Evolutionary conservation across 306 rosid genomes (phyloP), one percentile per base, ranked within the genome.

Genomic region (Astragalus membranaceus): DNA sequence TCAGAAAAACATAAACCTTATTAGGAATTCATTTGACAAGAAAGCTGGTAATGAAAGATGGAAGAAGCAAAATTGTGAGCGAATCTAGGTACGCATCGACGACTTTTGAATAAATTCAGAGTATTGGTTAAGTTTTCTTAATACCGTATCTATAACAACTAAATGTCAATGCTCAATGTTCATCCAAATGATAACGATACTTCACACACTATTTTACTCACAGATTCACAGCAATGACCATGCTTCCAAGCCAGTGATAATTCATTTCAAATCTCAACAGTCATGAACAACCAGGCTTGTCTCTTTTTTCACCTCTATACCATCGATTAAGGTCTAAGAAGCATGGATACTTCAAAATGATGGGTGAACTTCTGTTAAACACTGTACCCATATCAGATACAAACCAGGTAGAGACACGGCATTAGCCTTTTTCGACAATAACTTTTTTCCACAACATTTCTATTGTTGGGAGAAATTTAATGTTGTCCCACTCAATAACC

Each of bases 61-160:
- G 49, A 9, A 69, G 32, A 58, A 69, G 77, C 76, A 57, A 63
- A 73, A 63, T 79, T 8, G 3, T 26, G 7, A 54, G 64, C 2
- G 39, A 42, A 13, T 43, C 47, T 26, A 64, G 35, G 13, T 17
- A 57, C 33, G 7, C 26, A 35, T 53, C 54, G 58, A 47, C 43
- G 3, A 41, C 51, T 10, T 17, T 4, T 13, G 30, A 43, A 14
- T 10, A 52, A 67, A 26, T 51, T 39, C 39, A 58, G 7, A 35
- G 6, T 7, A 15, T 8, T 50, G 12, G 13, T 29, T 69, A 35
- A 72, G 52, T 50, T 66, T 7, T 20, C 23, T 3, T 7, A 12
- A 56, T 12, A 20, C 52, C 12, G 30, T 49, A 12, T 10, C 14
- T 10, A 64, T 15, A 6, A 23, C 32, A 17, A 43, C 26, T 5